Evolutionary conservation across 2,329 filamentous ascomycete genomes (phyloP).

Genomic region (Trichoderma atrobrunneum): DNA sequence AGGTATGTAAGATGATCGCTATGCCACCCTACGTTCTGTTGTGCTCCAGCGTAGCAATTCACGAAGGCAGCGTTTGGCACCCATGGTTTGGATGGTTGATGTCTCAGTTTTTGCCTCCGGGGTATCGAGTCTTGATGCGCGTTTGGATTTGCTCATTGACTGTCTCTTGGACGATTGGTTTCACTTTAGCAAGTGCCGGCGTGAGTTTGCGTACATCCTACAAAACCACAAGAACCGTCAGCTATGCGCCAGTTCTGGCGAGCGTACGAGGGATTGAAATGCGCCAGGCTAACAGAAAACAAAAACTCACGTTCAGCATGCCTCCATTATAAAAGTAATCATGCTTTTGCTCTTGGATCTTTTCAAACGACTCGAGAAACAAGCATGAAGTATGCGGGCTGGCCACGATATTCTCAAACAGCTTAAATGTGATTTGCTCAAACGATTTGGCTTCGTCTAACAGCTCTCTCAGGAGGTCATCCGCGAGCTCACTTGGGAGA

Average conservation of each 20-base stretch:
- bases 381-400: slow-evolving; percentile 83
- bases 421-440: slow-evolving; percentile 69
- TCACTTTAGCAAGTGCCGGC: slow-evolving; percentile 68
- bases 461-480: slow-evolving; percentile 71
- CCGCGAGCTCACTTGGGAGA: slow-evolving; percentile 67
- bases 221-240: background rate
- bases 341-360: slow-evolving; percentile 66
- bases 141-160: slow-evolving; percentile 76
- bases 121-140: slow-evolving; percentile 67
- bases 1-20: slow-evolving; percentile 91
- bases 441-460: slow-evolving; percentile 71
- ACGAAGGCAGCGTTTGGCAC: slow-evolving; percentile 87
- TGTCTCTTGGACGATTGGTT: slow-evolving; percentile 64
- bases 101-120: slow-evolving; percentile 68
- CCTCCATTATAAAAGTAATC: slow-evolving; percentile 87
- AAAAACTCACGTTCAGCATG: slow-evolving; percentile 53
- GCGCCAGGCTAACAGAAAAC: background rate
- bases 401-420: slow-evolving; percentile 84
- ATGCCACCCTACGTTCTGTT: slow-evolving; percentile 87
- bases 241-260: background rate
- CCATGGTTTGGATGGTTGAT: slow-evolving; percentile 74
- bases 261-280: background rate
- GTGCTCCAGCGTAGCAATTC: slow-evolving; percentile 84
- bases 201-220: slow-evolving; percentile 75
- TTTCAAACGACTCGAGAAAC: slow-evolving; percentile 73